Conservation (phyloP, 192 early-diverging fungal genomes). For the Coemansia biformis region DNA sequence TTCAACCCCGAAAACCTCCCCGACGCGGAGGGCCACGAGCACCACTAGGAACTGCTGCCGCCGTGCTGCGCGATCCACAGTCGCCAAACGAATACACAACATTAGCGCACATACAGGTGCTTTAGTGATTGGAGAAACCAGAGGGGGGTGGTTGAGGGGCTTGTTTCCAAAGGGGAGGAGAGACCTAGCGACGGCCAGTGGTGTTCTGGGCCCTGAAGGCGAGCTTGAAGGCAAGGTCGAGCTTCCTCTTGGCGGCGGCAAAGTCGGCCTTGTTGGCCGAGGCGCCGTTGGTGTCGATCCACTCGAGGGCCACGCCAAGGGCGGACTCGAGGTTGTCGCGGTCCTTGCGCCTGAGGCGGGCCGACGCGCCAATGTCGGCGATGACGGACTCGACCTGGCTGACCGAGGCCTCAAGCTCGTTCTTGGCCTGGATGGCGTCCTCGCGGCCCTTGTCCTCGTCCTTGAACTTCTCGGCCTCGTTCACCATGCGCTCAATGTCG, state of each 20-base stretch:
- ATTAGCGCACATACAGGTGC: too few relatives aligned
- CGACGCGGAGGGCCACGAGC: too few relatives aligned
- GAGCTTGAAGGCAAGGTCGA: slow-evolving; percentile 64
- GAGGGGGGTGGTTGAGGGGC: too few relatives aligned
- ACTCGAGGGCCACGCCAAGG: slow-evolving; percentile 71
- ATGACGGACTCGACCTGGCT: slow-evolving; percentile 66
- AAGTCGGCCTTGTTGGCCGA: slow-evolving; percentile 58
- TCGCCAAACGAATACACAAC: too few relatives aligned
- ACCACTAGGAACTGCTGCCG: too few relatives aligned
- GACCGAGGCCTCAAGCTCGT: slow-evolving; percentile 72
- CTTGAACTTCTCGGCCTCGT: slow-evolving; percentile 84
- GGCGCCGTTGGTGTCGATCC: slow-evolving; percentile 59
- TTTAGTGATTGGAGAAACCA: too few relatives aligned
- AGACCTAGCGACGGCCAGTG: slow-evolving; percentile 26
- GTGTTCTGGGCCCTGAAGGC: slow-evolving; percentile 49
- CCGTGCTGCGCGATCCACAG: too few relatives aligned
- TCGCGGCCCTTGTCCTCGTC: slow-evolving; percentile 70
- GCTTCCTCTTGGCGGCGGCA: slow-evolving; percentile 63
- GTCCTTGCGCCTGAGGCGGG: slow-evolving; percentile 69
- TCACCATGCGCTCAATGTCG: slow-evolving; percentile 92
- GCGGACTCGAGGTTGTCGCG: slow-evolving; percentile 67
- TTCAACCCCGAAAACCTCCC: slow-evolving; percentile 34
- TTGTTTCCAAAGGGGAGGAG: neutral
- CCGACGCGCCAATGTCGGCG: slow-evolving; percentile 64
- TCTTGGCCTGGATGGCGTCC: slow-evolving; percentile 72